Percentiles rank a stretch among this genome's conserved stretches.
Evolutionary conservation across 768 basidiomycete species (phyloP).

Genomic region (Russula sp.): DNA sequence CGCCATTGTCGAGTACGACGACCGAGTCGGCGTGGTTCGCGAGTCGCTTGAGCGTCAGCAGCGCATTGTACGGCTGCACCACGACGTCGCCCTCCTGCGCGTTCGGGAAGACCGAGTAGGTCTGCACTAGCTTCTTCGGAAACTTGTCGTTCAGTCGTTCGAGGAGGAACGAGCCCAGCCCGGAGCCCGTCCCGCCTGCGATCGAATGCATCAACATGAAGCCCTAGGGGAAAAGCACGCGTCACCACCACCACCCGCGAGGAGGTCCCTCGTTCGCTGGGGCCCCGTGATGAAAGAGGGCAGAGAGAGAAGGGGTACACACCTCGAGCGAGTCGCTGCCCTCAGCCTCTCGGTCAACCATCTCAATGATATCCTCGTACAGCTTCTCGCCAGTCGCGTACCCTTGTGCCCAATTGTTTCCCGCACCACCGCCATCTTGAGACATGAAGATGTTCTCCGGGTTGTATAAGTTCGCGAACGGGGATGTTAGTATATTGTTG

Average conservation of each 20-base stretch:
- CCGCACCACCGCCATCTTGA: conserved; percentile 97
- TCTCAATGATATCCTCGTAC: conserved; percentile 97
- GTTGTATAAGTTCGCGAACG: conserved; percentile 89
- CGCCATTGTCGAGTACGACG: conserved; percentile 95
- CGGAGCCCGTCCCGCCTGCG: conserved; percentile 97
- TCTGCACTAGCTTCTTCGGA: conserved; percentile 98
- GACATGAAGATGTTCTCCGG: conserved; percentile 96
- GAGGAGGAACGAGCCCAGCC: conserved; percentile 94
- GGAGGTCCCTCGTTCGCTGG: background rate
- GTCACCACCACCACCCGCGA: background rate
- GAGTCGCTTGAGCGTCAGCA: conserved; percentile 87
- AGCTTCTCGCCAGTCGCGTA: conserved; percentile 83
- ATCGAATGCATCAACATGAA: conserved; percentile 99
- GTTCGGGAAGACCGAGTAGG: conserved; percentile 97
- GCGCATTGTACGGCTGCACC: conserved; percentile 96
- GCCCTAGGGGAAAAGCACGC: conserved; percentile 49
- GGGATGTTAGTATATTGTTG: conserved; percentile 84
- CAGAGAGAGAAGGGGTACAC: conserved; percentile 18
- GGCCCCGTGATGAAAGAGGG: background rate
- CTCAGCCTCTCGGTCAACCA: conserved; percentile 97
- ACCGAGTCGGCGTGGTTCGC: conserved; percentile 97
- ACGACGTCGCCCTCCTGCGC: conserved; percentile 92
- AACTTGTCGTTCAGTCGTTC: conserved; percentile 96
- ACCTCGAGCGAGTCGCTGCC: conserved; percentile 97
- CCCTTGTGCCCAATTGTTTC: conserved; percentile 98